A percentile compares a stretch with the other conserved stretches of the same genome.
Conservation (phyloP, 1,284 basidiomycete genomes). For the Puccinia coronata region DNA sequence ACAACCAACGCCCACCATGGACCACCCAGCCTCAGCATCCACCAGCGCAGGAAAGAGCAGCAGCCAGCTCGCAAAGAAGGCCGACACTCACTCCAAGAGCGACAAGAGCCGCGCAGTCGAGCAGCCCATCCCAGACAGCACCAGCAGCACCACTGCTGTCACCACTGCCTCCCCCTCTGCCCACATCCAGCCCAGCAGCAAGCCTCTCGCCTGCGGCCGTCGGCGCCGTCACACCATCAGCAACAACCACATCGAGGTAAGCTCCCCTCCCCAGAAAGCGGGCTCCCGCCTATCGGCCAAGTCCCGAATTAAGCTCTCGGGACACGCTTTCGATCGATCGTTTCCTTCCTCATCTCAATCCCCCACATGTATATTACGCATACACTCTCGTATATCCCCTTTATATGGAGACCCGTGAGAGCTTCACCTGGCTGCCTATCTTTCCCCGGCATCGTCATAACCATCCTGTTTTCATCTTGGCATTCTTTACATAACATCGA, state of each 20-base stretch:
- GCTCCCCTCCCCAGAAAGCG: too few relatives aligned
- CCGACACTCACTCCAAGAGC: too few relatives aligned
- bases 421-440: too few relatives aligned
- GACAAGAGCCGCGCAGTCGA: not conserved
- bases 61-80: too few relatives aligned
- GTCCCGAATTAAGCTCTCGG: too few relatives aligned
- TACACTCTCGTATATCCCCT: not conserved
- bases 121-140: not conserved
- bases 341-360: not conserved
- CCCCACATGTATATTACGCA: too few relatives aligned
- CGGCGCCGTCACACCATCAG: slow-evolving; percentile 41
- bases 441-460: too few relatives aligned
- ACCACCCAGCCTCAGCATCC: too few relatives aligned
- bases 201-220: slow-evolving; percentile 24
- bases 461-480: too few relatives aligned
- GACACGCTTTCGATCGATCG: not conserved
- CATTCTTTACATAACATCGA: not conserved
- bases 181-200: not conserved
- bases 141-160: not conserved
- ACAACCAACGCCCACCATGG: not conserved
- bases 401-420: too few relatives aligned
- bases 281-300: too few relatives aligned
- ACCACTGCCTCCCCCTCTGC: not conserved
- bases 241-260: slow-evolving; percentile 45
- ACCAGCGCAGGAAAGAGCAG: too few relatives aligned